Conservation (phyloP, 441 rosid genomes). For the Hypseocharis bilobata region DNA sequence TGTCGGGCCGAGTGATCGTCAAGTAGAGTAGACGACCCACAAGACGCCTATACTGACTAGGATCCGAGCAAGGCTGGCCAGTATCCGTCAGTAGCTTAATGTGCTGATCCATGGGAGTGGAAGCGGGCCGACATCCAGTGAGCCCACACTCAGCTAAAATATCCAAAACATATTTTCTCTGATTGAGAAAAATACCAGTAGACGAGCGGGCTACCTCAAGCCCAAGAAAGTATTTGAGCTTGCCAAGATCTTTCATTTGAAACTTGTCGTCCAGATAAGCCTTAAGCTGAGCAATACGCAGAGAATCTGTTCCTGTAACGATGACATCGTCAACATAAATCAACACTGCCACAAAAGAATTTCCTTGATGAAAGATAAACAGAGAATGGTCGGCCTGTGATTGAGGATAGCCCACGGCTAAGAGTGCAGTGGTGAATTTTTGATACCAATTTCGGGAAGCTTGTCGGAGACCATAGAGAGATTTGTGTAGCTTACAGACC, state of each 20-base stretch:
- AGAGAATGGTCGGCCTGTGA: background rate
- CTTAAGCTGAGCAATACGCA: background rate
- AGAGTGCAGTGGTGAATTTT: too few species aligned
- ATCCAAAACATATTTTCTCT: background rate
- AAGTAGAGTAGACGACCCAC: background rate
- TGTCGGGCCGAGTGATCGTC: background rate
- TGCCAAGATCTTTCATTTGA: constrained; percentile 8
- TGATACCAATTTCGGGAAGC: too few species aligned
- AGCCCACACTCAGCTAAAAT: background rate
- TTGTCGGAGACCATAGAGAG: too few species aligned
- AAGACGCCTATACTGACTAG: background rate
- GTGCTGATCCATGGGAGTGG: background rate
- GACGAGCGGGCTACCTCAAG: background rate
- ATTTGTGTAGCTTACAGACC: too few species aligned
- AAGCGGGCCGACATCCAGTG: background rate
- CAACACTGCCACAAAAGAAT: background rate
- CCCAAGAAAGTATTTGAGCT: constrained; percentile 13
- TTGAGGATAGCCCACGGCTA: constrained; percentile 10
- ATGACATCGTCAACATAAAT: constrained; percentile 19
- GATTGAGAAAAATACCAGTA: background rate
- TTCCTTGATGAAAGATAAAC: background rate
- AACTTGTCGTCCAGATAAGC: background rate
- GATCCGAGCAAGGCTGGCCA: background rate
- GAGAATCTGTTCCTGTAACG: background rate
- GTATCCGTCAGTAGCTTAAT: background rate